Percentiles rank a stretch among this genome's conserved stretches.
Evolutionary conservation across 208 protist species (phyloP).

Genomic region (Plasmodiophora brassicae): DNA sequence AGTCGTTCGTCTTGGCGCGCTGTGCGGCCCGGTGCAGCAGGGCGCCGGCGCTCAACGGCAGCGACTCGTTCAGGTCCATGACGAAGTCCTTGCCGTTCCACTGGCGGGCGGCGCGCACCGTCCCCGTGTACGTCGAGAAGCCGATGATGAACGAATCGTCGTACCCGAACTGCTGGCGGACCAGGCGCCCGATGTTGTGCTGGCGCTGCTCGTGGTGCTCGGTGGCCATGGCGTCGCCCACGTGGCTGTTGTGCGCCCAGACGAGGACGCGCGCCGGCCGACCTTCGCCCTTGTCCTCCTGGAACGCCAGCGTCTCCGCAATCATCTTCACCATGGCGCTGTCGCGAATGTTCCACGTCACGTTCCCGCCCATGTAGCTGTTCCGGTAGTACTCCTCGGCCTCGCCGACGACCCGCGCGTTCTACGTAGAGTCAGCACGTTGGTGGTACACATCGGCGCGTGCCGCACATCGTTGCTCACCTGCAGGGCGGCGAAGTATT

Average conservation of each 20-base stretch:
- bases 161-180: neutral
- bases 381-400: slow-evolving; percentile 29
- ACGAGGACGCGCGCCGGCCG: neutral
- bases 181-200: neutral
- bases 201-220: slow-evolving; percentile 21
- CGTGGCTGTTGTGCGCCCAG: slow-evolving; percentile 26
- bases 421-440: neutral
- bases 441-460: too few species aligned
- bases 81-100: neutral
- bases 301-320: neutral
- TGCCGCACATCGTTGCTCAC: neutral
- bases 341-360: slow-evolving; percentile 24
- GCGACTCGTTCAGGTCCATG: slow-evolving; percentile 23
- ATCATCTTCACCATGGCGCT: slow-evolving; percentile 29
- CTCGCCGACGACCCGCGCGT: neutral
- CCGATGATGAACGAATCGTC: slow-evolving; percentile 20
- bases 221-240: neutral
- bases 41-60: neutral
- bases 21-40: neutral
- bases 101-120: neutral
- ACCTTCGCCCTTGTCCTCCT: neutral
- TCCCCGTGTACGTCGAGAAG: neutral
- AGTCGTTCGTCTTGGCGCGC: neutral
- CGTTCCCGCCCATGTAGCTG: slow-evolving; percentile 28
- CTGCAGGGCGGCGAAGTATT: neutral